Evolutionary conservation across 345 rosid species (phyloP).

Genomic region (Populus pruinosa): DNA sequence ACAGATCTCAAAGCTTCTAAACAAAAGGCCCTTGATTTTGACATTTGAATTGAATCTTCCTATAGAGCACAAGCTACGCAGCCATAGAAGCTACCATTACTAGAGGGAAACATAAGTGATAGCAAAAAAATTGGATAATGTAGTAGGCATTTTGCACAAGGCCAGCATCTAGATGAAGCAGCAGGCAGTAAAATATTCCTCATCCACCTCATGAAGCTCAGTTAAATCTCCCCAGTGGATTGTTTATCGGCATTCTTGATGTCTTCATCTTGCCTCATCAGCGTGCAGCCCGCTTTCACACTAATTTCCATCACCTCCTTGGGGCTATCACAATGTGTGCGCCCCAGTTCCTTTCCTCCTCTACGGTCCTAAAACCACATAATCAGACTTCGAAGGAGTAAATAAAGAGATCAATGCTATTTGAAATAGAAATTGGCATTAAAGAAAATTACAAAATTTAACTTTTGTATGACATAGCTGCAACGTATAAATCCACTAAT

Average conservation of each 20-base stretch:
- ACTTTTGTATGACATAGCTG: not conserved
- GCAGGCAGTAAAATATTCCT: slow-evolving; percentile 9
- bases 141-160: not conserved
- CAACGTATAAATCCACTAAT: not conserved
- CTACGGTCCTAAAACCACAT: slow-evolving; percentile 37
- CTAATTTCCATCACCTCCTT: slow-evolving; percentile 19
- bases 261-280: slow-evolving; percentile 20
- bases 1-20: not conserved
- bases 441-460: not conserved
- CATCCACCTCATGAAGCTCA: slow-evolving; percentile 11
- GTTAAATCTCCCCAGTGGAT: not conserved
- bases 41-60: slow-evolving; percentile 7
- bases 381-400: not conserved
- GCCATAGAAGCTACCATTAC: not conserved
- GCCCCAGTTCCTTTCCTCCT: slow-evolving; percentile 37
- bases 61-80: not conserved
- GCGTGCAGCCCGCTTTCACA: slow-evolving; percentile 4
- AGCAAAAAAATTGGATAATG: not conserved
- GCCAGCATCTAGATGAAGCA: slow-evolving; percentile 7
- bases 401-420: not conserved
- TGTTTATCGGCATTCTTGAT: slow-evolving; percentile 21
- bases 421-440: not conserved
- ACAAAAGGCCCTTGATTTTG: not conserved
- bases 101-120: not conserved
- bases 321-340: not conserved